phyloP scores from a whole-genome alignment of 768 basidiomycete genomes.

The Agrocybe praecox region DNA sequence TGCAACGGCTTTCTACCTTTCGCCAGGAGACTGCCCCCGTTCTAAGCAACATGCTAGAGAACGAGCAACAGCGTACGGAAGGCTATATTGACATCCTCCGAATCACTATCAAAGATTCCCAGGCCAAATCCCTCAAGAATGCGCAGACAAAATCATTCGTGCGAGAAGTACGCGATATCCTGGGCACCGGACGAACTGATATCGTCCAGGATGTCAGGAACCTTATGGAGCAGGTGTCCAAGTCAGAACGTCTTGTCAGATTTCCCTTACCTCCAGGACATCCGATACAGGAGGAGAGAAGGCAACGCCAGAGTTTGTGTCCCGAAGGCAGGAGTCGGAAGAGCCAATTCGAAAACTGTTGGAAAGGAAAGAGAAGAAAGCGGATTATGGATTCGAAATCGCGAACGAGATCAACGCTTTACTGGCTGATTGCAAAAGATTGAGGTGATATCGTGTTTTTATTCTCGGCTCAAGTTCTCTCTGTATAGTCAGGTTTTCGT shows the following conservation, averaged over 20 bases:
- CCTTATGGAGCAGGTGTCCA: neutral
- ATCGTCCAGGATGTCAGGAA: slow-evolving; percentile 6
- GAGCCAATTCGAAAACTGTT: slow-evolving; percentile 14
- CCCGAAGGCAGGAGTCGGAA: neutral
- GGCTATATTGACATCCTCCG: slow-evolving; percentile 26
- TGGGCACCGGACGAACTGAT: slow-evolving; percentile 1
- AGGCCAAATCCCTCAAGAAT: neutral
- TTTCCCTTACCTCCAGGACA: neutral
- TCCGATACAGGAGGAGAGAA: neutral
- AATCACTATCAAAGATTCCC: slow-evolving; percentile 6
- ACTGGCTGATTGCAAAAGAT: slow-evolving; percentile 11
- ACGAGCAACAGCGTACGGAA: slow-evolving; percentile 18
- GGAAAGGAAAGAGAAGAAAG: slow-evolving; percentile 19
- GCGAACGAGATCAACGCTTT: slow-evolving; percentile 17
- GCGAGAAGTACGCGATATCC: slow-evolving; percentile 8
- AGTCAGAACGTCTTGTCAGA: neutral
- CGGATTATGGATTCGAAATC: slow-evolving; percentile 15
- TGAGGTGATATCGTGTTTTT: slow-evolving; percentile 7
- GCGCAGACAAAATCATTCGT: slow-evolving; percentile 3
- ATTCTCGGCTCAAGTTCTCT: neutral
- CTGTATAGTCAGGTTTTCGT: neutral
- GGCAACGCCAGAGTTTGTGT: neutral
- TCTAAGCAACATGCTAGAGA: slow-evolving; percentile 18
- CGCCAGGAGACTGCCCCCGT: slow-evolving; percentile 21
- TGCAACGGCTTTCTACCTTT: slow-evolving; percentile 29